A percentile compares a stretch with the other conserved stretches of the same genome.
These are phyloP conservation scores for Russula vinacea DNA, from an alignment of 768 basidiomycete species.

Conservation along the genomic window DNA sequence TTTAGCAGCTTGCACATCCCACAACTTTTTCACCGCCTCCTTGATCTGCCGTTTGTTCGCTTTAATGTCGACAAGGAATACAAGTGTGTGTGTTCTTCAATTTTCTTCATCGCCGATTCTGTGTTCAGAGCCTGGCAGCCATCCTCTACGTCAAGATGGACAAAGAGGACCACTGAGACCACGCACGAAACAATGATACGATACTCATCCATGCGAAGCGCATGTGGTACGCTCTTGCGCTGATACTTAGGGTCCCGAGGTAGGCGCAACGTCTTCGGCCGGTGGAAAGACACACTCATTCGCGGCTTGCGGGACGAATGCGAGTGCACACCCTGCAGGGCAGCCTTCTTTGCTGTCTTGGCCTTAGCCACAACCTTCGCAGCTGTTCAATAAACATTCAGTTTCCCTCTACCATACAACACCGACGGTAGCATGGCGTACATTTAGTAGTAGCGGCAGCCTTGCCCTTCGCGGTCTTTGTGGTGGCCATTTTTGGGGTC, in stretches of 20 bases:
- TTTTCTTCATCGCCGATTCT: slow-evolving; percentile 99
- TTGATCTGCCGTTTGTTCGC: slow-evolving; percentile 98
- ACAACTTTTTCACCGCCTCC: slow-evolving; percentile 99
- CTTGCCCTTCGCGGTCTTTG: slow-evolving; percentile 44
- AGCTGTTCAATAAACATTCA: background rate
- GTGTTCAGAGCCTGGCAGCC: slow-evolving; percentile 72
- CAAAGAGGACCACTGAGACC: slow-evolving; percentile 9
- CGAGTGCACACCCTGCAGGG: slow-evolving; percentile 79
- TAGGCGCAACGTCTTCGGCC: slow-evolving; percentile 81
- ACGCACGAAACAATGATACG: slow-evolving; percentile 87
- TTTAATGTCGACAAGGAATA: slow-evolving; percentile 94
- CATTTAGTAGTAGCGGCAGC: background rate
- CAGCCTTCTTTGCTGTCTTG: slow-evolving; percentile 95
- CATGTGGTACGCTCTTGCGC: slow-evolving; percentile 91
- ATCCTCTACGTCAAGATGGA: background rate
- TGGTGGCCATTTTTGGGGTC: slow-evolving; percentile 55
- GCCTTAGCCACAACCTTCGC: slow-evolving; percentile 57
- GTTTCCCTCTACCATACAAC: background rate
- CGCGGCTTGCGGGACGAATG: slow-evolving; percentile 78
- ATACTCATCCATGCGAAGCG: slow-evolving; percentile 94
- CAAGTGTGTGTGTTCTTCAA: slow-evolving; percentile 83
- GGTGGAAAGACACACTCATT: slow-evolving; percentile 83
- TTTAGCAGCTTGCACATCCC: slow-evolving; percentile 94
- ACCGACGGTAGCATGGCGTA: background rate
- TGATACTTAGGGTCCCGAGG: slow-evolving; percentile 87